Conservation (phyloP, 2,329 filamentous ascomycete species). For the Calonectria leucothoes region DNA sequence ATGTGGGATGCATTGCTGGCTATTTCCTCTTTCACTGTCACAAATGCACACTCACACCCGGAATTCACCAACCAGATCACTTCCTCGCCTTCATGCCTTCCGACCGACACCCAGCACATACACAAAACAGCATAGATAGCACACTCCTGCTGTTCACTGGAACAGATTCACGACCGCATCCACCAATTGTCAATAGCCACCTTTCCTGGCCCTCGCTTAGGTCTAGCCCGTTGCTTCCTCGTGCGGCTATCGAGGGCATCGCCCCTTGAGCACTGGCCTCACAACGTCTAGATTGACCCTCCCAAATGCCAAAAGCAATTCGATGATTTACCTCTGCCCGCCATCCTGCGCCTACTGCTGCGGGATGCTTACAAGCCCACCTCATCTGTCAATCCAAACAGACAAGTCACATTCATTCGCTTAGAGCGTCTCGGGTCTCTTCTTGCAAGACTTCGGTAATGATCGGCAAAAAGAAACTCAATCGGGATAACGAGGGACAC, state of each 20-base stretch:
- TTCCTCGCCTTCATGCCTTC: neutral
- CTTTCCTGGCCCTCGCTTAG: neutral
- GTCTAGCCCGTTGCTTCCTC: neutral
- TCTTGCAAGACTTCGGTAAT: slow-evolving; percentile 4
- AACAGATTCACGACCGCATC: too few relatives aligned
- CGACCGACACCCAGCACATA: too few relatives aligned
- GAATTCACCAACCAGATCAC: neutral
- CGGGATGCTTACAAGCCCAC: neutral
- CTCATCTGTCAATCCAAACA: neutral
- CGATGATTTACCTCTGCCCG: neutral
- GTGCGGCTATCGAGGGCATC: neutral
- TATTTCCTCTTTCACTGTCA: neutral
- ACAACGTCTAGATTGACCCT: neutral
- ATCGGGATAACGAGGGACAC: slow-evolving; percentile 6
- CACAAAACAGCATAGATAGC: neutral
- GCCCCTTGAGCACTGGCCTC: neutral
- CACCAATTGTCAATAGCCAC: neutral
- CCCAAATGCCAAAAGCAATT: slow-evolving; percentile 1
- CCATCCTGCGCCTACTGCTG: neutral
- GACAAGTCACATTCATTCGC: neutral
- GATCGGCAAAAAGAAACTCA: slow-evolving; percentile 10
- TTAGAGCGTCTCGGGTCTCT: neutral
- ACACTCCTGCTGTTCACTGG: neutral
- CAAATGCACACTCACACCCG: neutral
- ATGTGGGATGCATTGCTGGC: neutral